A percentile compares a stretch with the other conserved stretches of the same genome.
These are phyloP conservation scores for Boletus rufocinnamomeus DNA, from an alignment of 768 basidiomycete species.

Conservation along the genomic window DNA sequence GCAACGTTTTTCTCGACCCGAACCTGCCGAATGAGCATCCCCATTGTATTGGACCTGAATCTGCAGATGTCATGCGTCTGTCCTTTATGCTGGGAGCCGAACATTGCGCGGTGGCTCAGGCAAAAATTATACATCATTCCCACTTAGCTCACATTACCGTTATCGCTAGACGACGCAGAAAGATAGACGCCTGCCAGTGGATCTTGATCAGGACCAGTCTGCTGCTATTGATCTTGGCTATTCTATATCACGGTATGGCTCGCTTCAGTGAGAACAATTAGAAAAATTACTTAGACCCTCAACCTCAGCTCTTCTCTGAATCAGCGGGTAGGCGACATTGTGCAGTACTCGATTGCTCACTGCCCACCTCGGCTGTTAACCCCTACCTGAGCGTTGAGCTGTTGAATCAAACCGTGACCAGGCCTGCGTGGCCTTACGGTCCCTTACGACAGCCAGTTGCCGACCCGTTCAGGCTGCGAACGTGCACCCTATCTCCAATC, in stretches of 20 bases:
- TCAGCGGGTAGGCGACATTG: not conserved
- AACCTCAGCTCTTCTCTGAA: constrained; percentile 1
- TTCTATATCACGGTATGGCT: constrained; percentile 1
- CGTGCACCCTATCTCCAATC: constrained; percentile 24
- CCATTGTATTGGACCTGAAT: constrained; percentile 7
- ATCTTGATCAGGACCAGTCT: constrained; percentile 23
- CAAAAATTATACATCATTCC: constrained; percentile 7
- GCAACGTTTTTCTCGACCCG: not conserved
- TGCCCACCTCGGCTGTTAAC: not conserved
- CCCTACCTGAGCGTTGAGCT: not conserved
- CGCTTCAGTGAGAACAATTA: not conserved
- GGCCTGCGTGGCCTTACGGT: constrained; percentile 12
- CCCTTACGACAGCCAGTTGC: constrained; percentile 26
- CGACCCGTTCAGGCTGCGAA: constrained; percentile 11
- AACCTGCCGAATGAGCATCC: constrained; percentile 3
- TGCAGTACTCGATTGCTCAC: constrained; percentile 1
- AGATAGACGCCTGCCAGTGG: not conserved
- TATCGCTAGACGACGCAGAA: constrained; percentile 10
- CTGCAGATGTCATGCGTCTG: not conserved
- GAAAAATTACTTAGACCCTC: not conserved
- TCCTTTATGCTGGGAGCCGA: not conserved
- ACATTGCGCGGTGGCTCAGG: constrained; percentile 1
- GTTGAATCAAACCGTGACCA: constrained; percentile 1
- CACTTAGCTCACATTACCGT: constrained; percentile 19
- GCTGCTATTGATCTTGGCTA: constrained; percentile 1